Evolutionary conservation across 306 rosid species (phyloP).

Genomic region (Lithocarpus polystachyus): DNA sequence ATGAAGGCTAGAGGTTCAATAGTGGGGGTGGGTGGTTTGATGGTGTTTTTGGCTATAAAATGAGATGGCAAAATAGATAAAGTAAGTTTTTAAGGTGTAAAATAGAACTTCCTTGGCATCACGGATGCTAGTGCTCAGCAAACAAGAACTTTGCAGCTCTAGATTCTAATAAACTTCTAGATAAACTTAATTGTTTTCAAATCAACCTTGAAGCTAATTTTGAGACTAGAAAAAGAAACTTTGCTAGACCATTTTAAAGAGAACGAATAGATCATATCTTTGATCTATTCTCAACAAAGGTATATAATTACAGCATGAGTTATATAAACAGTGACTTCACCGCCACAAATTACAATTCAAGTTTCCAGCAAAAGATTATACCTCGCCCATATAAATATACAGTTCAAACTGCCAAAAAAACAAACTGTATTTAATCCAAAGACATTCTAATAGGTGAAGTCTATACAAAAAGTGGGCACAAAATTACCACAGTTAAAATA

Average conservation of each 20-base stretch:
- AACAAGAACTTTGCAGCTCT: neutral
- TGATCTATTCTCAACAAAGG: conserved; percentile 15
- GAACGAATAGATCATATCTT: neutral
- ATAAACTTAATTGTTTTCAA: neutral
- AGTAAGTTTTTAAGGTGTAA: no score
- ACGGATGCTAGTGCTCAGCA: no score
- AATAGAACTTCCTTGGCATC: no score
- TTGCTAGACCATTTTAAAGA: neutral
- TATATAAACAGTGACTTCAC: conserved; percentile 15
- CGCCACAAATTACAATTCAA: conserved; percentile 22
- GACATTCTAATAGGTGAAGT: neutral
- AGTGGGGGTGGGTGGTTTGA: no score
- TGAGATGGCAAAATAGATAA: no score
- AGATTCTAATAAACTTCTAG: neutral
- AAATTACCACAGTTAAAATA: conserved; percentile 2
- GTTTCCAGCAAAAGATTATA: conserved; percentile 11
- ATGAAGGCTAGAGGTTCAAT: no score
- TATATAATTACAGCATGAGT: conserved; percentile 4
- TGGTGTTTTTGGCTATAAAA: no score
- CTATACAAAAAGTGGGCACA: conserved; percentile 32
- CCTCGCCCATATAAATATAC: neutral
- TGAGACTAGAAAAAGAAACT: neutral
- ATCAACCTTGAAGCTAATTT: neutral
- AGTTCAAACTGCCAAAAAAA: conserved; percentile 13
- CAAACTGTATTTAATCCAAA: neutral